Conservation (phyloP, 2,329 filamentous ascomycete genomes). For the Fusarium domesticum region DNA sequence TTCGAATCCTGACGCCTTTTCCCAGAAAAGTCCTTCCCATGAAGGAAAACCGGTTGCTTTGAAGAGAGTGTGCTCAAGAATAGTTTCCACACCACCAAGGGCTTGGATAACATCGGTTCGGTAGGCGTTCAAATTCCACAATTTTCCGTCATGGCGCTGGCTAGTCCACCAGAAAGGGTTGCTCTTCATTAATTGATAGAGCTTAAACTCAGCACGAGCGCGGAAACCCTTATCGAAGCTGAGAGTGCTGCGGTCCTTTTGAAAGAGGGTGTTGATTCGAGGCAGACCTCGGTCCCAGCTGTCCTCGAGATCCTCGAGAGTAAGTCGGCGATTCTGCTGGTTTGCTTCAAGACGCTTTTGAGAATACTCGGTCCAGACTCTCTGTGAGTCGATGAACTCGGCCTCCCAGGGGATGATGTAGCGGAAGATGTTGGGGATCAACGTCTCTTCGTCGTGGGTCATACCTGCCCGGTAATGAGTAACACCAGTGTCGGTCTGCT, state of each 20-base stretch:
- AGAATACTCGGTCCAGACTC: conserved; percentile 98
- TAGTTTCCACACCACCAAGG: conserved; percentile 93
- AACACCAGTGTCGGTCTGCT: conserved; percentile 95
- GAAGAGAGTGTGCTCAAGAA: conserved; percentile 94
- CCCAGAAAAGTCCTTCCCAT: conserved; percentile 97
- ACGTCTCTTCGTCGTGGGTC: conserved; percentile 95
- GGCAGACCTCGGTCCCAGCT: conserved; percentile 97
- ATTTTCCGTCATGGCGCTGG: conserved; percentile 91
- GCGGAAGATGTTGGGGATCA: conserved; percentile 98
- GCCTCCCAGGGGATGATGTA: conserved; percentile 99
- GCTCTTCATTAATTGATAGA: conserved; percentile 98
- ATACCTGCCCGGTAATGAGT: conserved; percentile 97
- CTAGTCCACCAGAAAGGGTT: conserved; percentile 99
- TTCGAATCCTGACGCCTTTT: conserved; percentile 48
- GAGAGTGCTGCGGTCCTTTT: conserved; percentile 94
- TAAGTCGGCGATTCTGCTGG: conserved; percentile 92
- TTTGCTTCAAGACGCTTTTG: conserved; percentile 97
- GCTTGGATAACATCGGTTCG: conserved; percentile 96
- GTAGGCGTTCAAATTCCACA: conserved; percentile 97
- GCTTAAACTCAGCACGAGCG: conserved; percentile 92
- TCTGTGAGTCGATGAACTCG: conserved; percentile 97
- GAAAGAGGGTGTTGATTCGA: conserved; percentile 97
- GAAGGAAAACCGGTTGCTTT: conserved; percentile 95
- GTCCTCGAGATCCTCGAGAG: conserved; percentile 93
- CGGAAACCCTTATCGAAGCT: conserved; percentile 99